Evolutionary conservation across 768 basidiomycete genomes (phyloP).

Genomic region (Lanmaoa pseudosensibilis): DNA sequence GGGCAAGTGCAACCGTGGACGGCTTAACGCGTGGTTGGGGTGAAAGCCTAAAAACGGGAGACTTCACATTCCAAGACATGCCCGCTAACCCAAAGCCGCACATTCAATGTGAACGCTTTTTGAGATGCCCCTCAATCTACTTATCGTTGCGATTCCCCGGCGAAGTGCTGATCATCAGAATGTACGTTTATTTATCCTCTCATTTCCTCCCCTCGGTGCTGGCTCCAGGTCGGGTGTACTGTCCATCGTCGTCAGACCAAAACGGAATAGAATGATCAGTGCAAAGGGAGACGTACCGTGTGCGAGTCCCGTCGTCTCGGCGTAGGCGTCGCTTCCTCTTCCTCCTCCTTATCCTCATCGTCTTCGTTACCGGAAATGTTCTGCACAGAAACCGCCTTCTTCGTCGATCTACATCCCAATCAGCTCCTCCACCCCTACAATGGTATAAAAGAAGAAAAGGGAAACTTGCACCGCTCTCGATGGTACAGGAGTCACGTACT

Average conservation of each 20-base stretch:
- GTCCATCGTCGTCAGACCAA: background rate
- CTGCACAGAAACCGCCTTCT: conserved; percentile 34
- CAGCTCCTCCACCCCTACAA: background rate
- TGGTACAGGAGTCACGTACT: too few relatives aligned
- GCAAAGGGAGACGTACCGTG: conserved; percentile 8
- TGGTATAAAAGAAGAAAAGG: background rate
- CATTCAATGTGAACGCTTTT: too few relatives aligned
- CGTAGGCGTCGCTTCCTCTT: conserved; percentile 41
- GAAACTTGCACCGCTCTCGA: conserved; percentile 54
- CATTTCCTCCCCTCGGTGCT: conserved; percentile 21
- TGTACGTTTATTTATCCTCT: too few relatives aligned
- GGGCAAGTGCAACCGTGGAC: too few relatives aligned
- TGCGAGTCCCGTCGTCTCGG: conserved; percentile 12
- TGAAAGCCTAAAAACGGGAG: too few relatives aligned
- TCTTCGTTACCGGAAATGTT: conserved; percentile 29
- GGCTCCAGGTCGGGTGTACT: conserved; percentile 11
- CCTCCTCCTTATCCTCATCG: conserved; percentile 41
- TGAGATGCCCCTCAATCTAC: too few relatives aligned
- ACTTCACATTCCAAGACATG: too few relatives aligned
- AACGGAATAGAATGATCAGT: background rate
- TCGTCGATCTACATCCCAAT: conserved; percentile 36
- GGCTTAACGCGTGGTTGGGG: too few relatives aligned
- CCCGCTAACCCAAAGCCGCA: too few relatives aligned
- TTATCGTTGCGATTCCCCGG: conserved; percentile 35
- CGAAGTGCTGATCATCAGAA: too few relatives aligned